Conservation (phyloP, 208 protist genomes). For the Blechomonas ayalai region DNA sequence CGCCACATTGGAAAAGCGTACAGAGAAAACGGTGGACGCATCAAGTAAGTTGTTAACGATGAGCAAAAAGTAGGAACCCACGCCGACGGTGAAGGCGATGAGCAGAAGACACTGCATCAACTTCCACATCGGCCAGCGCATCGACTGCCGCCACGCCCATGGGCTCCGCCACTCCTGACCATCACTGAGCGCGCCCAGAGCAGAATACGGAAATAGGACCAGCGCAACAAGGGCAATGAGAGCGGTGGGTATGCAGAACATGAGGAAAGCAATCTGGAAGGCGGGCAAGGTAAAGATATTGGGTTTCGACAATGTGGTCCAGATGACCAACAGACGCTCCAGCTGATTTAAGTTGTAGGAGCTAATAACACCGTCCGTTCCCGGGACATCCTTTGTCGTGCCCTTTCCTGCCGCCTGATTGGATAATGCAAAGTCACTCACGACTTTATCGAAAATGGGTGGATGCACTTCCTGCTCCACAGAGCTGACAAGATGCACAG, state of each 20-base stretch:
- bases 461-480: no score
- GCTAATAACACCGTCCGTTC: no score
- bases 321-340: no score
- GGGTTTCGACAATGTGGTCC: no score
- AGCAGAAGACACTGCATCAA: not conserved
- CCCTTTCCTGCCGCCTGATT: no score
- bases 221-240: not conserved
- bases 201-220: constrained; percentile 1
- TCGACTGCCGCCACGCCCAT: constrained; percentile 3
- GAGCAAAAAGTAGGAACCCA: not conserved
- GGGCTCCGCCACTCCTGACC: not conserved
- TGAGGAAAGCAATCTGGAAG: not conserved
- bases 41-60: not conserved
- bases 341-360: no score
- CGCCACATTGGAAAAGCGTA: not conserved
- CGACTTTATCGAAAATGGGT: no score
- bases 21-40: not conserved
- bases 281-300: no score
- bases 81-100: constrained; percentile 4
- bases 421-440: no score
- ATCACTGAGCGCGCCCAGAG: not conserved
- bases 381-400: no score
- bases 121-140: constrained; percentile 4
- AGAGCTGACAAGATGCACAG: no score
- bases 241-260: not conserved